A percentile compares a stretch with the other conserved stretches of the same genome.
phyloP scores from a whole-genome alignment of 2,329 filamentous ascomycete species.

The Colletotrichum noveboracense region DNA sequence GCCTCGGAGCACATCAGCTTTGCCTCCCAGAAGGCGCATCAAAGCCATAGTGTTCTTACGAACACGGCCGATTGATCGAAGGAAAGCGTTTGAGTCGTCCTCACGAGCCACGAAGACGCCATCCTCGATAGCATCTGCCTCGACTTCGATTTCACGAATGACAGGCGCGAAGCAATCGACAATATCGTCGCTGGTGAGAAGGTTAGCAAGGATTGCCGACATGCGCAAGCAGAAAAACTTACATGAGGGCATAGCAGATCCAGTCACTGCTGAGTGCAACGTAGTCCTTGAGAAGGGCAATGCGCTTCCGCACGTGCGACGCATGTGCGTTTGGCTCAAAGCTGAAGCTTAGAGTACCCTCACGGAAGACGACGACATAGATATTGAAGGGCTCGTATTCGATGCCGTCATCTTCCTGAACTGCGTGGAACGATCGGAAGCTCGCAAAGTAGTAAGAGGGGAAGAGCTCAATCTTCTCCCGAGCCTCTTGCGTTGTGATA shows the following conservation, averaged over 20 bases:
- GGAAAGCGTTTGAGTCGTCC: constrained; percentile 86
- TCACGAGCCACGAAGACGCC: constrained; percentile 91
- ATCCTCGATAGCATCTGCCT: constrained; percentile 94
- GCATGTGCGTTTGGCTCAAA: constrained; percentile 89
- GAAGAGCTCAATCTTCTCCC: constrained; percentile 98
- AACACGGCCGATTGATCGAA: constrained; percentile 86
- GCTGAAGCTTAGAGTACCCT: constrained; percentile 94
- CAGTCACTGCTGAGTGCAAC: constrained; percentile 94
- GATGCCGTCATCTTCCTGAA: constrained; percentile 78
- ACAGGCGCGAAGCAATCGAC: constrained; percentile 94
- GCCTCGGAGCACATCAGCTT: constrained; percentile 96
- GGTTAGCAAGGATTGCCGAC: constrained; percentile 28
- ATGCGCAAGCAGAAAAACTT: constrained; percentile 39
- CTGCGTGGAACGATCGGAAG: constrained; percentile 88
- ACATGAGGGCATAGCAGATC: constrained; percentile 99
- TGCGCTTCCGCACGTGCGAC: constrained; percentile 87
- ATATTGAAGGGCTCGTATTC: constrained; percentile 96
- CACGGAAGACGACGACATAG: constrained; percentile 95
- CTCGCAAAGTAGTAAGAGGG: constrained; percentile 98
- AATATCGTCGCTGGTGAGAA: constrained; percentile 79
- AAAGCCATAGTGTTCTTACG: constrained; percentile 95
- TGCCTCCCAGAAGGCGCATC: constrained; percentile 91
- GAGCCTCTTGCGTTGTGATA: constrained; percentile 92
- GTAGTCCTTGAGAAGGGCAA: constrained; percentile 92
- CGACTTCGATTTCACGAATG: constrained; percentile 83